These are phyloP conservation scores for Theobroma grandiflorum DNA, from an alignment of 441 rosid genomes.

Conservation along the genomic window DNA sequence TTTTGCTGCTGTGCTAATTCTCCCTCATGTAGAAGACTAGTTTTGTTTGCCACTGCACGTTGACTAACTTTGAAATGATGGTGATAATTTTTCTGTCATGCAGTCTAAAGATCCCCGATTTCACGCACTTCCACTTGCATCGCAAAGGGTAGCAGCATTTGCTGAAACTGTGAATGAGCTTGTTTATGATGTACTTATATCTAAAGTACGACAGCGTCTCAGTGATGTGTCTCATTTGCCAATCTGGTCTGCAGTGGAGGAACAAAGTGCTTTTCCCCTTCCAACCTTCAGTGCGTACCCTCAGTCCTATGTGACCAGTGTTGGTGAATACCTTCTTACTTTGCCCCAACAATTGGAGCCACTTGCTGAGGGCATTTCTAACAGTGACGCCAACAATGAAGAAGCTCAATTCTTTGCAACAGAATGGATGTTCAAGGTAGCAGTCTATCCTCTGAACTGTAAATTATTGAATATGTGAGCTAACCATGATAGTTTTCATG, in stretches of 20 bases:
- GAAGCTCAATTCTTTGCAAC: slow-evolving; percentile 97
- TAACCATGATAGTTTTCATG: not conserved
- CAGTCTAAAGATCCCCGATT: slow-evolving; percentile 99
- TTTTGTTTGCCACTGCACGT: slow-evolving; percentile 11
- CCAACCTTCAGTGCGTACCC: slow-evolving; percentile 98
- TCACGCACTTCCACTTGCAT: slow-evolving; percentile 93
- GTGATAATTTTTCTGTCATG: slow-evolving; percentile 28
- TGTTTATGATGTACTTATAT: slow-evolving; percentile 93
- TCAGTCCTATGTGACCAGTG: slow-evolving; percentile 86
- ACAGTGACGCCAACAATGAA: slow-evolving; percentile 74
- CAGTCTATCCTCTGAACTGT: not conserved
- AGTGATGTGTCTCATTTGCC: slow-evolving; percentile 84
- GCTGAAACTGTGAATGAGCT: slow-evolving; percentile 92
- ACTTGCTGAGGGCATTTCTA: slow-evolving; percentile 94
- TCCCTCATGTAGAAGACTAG: not conserved
- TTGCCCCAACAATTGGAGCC: slow-evolving; percentile 99
- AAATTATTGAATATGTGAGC: slow-evolving; percentile 1
- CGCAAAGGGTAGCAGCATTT: slow-evolving; percentile 90
- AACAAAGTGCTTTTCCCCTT: slow-evolving; percentile 79
- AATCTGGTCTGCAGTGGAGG: slow-evolving; percentile 93
- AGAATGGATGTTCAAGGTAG: slow-evolving; percentile 99
- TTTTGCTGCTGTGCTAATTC: not conserved
- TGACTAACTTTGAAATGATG: not conserved
- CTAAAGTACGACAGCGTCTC: slow-evolving; percentile 94
- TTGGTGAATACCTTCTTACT: slow-evolving; percentile 98